Percentiles rank a stretch among this genome's conserved stretches.
Evolutionary conservation across 2,329 filamentous ascomycete species (phyloP).

Genomic region (Aspergillus sp.): DNA sequence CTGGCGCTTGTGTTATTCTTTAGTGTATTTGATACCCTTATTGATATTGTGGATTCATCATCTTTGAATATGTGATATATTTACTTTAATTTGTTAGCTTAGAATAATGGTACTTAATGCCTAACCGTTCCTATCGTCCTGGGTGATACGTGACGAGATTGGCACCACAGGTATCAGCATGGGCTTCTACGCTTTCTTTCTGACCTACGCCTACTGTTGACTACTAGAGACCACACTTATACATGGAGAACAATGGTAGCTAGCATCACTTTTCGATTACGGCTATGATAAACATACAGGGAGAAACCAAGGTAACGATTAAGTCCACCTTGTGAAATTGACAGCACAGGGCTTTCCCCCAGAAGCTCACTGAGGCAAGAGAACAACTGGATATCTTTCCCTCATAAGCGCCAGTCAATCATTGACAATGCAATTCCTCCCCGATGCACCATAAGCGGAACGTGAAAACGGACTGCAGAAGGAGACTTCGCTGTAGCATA

Average conservation of each 20-base stretch:
- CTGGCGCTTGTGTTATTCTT: constrained; percentile 46
- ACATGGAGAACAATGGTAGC: constrained; percentile 28
- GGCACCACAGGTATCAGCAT: background rate
- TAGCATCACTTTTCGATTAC: constrained; percentile 40
- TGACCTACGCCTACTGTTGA: background rate
- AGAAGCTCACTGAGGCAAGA: constrained; percentile 44
- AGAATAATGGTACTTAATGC: no score
- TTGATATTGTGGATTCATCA: background rate
- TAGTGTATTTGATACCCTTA: constrained; percentile 30
- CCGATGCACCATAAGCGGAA: constrained; percentile 33
- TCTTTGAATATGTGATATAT: no score
- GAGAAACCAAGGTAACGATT: constrained; percentile 71
- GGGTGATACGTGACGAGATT: no score
- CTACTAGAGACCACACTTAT: constrained; percentile 9
- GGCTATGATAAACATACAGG: constrained; percentile 42
- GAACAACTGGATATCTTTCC: constrained; percentile 88
- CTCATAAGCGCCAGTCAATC: constrained; percentile 87
- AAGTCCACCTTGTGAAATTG: constrained; percentile 78
- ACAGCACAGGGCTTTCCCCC: constrained; percentile 99
- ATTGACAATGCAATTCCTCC: constrained; percentile 47
- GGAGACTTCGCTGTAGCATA: constrained; percentile 24
- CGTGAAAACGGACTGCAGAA: constrained; percentile 28
- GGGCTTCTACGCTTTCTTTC: background rate
- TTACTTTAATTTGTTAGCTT: no score
- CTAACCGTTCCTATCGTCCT: no score